Base-by-base conservation (phyloP, 148 eudicot species). In the Tetragonia tetragonoides region DNA sequence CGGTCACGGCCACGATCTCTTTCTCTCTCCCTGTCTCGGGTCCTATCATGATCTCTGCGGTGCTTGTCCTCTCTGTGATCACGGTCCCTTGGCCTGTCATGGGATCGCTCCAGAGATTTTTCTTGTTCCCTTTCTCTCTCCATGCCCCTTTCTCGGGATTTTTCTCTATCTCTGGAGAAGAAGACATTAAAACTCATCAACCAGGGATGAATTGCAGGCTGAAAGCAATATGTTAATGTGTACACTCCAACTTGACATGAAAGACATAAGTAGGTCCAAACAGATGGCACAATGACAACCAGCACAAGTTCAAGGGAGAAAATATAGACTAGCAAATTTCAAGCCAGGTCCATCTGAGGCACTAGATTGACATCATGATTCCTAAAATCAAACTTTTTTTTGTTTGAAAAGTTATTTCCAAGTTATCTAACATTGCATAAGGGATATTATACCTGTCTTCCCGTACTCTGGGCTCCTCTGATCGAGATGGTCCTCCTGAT, bases 31-130 rank as follows among this genome's bases (percentile, higher is more conserved):
- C 80, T 83, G 74, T 95, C 99, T 79, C 89, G 82, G 67, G 86
- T 91, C 80, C 92, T 88, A 28, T 91, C 97, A 34, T 98, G 97
- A 61, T 95, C 99, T 81, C 97, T 88, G 60, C 91, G 94, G 79
- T 90, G 99, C 85, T 90, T 88, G 78, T 95, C 99, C 56, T 93
- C 99, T 66, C 89, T 85, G 60, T 88, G 91, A 37, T 95, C 99
- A 75, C 97, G 97, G 18, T 96, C 99, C 80, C 92, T 90, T 57
- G 93, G 85, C 77, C 85, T 84, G 60, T 93, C 99, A 80, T 90
- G 97, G 67, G 97, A 95, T 23, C 85, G 87, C 83, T 95, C 97
- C 57, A 88, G 94, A 72, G 97, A 92, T 81, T 80, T 91, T 78
- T 94, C 98, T 10, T 85, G 85, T 51, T 89, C 92, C 78, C 80